Evolutionary conservation across 768 basidiomycete genomes (phyloP).

Genomic region (Russula griseocarnosa): DNA sequence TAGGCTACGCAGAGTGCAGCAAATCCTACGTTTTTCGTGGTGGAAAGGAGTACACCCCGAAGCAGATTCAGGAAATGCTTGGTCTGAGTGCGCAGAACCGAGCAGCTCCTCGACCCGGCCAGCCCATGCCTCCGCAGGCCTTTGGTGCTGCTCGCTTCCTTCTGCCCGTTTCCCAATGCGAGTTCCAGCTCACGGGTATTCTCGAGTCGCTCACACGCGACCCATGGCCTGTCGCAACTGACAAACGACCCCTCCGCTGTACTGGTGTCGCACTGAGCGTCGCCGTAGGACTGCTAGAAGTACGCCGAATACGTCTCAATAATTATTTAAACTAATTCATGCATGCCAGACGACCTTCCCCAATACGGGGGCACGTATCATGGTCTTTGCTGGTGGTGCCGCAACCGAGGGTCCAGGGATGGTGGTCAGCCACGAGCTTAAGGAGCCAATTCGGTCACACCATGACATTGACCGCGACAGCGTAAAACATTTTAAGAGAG

Average conservation of each 20-base stretch:
- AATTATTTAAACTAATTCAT: not conserved
- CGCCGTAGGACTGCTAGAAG: conserved; percentile 88
- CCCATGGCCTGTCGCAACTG: conserved; percentile 96
- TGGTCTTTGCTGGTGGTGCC: conserved; percentile 94
- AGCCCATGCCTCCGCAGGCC: conserved; percentile 72
- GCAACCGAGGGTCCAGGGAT: conserved; percentile 95
- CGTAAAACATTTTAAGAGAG: conserved; percentile 96
- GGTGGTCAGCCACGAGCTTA: conserved; percentile 92
- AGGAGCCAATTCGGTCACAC: conserved; percentile 96
- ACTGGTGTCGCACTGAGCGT: conserved; percentile 94
- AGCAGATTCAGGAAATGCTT: conserved; percentile 98
- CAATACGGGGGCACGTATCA: conserved; percentile 93
- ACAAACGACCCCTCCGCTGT: conserved; percentile 89
- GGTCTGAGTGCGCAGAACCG: conserved; percentile 75
- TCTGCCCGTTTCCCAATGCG: conserved; percentile 85
- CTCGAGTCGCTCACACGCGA: conserved; percentile 84
- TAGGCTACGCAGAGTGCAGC: conserved; percentile 92
- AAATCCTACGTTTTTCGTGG: conserved; percentile 99
- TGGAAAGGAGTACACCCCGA: conserved; percentile 91
- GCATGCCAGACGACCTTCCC: conserved; percentile 73
- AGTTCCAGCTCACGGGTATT: conserved; percentile 93
- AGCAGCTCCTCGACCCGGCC: conserved; percentile 82
- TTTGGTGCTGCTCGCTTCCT: conserved; percentile 89
- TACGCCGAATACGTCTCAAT: conserved; percentile 32
- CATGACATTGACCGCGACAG: conserved; percentile 98